Evolutionary conservation across 805 yeast genomes (phyloP), one percentile per base, ranked within the genome.

Genomic region (Lachancea dasiensis): DNA sequence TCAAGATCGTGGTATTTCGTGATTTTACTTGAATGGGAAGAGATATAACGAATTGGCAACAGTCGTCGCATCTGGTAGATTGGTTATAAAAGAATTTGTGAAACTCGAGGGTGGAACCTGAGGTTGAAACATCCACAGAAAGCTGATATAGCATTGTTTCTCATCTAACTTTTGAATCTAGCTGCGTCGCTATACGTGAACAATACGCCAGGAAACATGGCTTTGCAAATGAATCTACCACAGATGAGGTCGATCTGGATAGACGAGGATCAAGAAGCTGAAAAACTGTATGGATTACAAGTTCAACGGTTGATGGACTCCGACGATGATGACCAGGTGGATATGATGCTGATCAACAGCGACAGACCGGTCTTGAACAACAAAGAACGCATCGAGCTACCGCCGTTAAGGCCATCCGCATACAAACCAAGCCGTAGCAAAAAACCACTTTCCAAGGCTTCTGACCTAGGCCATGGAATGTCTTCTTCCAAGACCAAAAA

Each of bases 241-340:
- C 60, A 53, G 41, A 65, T 66, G 66, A 63, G 58, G 42, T 65
- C 69, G 23, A 65, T 66, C 36, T 66, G 70, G 70, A 41, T 66
- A 16, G 70, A 64, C 38, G 70, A 66, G 28, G 69, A 64, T 31
- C 45, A 55, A 33, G 60, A 57, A 30, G 56, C 54, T 4, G 58
- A 55, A 25, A 65, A 64, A 41, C 48, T 65, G 21, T 58, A 59
- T 38, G 55, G 60, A 30, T 26, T 55, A 15, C 61, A 55, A 34
- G 56, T 51, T 1, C 60, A 54, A 35, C 54, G 52, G 29, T 40
- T 52, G 24, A 44, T 58, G 52, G 55, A 46, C 16, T 35, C 41
- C 6, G 60, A 54, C 27, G 47, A 38, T 16, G 54, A 51, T 3
- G 55, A 54, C 5, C 54, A 55, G 16, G 51, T 63, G 4, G 53